Evolutionary conservation across 1,284 basidiomycete species (phyloP).

Genomic region (Malassezia nana): DNA sequence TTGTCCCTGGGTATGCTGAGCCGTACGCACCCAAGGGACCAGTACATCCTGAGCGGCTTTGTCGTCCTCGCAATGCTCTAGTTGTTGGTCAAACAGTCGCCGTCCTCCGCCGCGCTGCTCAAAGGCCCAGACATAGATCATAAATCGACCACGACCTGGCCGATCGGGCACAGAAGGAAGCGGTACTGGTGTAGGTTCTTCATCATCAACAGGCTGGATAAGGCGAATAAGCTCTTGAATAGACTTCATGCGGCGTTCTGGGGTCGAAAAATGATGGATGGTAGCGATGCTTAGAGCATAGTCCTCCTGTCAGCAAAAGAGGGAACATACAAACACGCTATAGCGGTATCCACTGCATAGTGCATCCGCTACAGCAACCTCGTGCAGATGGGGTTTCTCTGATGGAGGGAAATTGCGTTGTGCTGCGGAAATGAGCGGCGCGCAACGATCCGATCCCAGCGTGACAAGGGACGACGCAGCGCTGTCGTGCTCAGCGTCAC

Average conservation of each 20-base stretch:
- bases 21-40: conserved; percentile 43
- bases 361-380: conserved; percentile 43
- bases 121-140: conserved; percentile 97
- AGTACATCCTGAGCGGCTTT: conserved; percentile 33
- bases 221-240: conserved; percentile 38
- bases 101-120: conserved; percentile 63
- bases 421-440: conserved; percentile 48
- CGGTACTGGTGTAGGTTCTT: conserved; percentile 6
- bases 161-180: neutral
- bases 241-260: conserved; percentile 25
- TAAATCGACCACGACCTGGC: conserved; percentile 58
- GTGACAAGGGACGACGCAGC: conserved; percentile 22
- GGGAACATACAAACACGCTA: conserved; percentile 14
- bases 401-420: conserved; percentile 22
- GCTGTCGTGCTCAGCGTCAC: neutral
- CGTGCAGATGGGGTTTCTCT: conserved; percentile 20
- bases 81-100: conserved; percentile 28
- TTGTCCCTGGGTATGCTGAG: conserved; percentile 6
- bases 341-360: conserved; percentile 27
- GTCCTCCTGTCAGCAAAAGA: conserved; percentile 18
- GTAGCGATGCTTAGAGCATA: conserved; percentile 46
- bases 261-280: conserved; percentile 45
- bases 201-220: conserved; percentile 10
- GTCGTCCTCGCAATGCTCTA: neutral
- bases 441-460: conserved; percentile 62